These are phyloP conservation scores for Arabidopsis lyrata DNA, from an alignment of 441 rosid genomes.

Conservation along the genomic window DNA sequence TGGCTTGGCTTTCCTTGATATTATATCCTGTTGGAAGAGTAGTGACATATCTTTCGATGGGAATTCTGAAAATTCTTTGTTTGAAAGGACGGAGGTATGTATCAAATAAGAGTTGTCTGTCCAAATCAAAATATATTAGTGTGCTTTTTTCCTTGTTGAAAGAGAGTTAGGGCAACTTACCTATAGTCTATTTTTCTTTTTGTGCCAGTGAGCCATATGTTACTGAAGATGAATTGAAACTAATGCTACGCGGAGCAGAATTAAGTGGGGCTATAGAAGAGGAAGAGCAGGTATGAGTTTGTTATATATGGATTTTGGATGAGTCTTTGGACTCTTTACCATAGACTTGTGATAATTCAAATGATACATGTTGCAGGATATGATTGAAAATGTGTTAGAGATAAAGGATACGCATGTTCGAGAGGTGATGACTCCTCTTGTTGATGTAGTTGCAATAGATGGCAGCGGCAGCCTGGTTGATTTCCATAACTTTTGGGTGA, in stretches of 20 bases:
- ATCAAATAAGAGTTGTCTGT: slow-evolving; percentile 23
- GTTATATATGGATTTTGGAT: too few relatives aligned
- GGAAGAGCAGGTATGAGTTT: slow-evolving; percentile 85
- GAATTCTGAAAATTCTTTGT: slow-evolving; percentile 93
- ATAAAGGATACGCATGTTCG: slow-evolving; percentile 96
- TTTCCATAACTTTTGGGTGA: slow-evolving; percentile 90
- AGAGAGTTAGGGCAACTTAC: slow-evolving; percentile 1
- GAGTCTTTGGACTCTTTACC: background rate
- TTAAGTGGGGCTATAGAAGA: slow-evolving; percentile 99
- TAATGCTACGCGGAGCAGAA: slow-evolving; percentile 91
- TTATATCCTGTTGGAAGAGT: slow-evolving; percentile 96
- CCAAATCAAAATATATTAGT: background rate
- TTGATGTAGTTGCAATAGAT: slow-evolving; percentile 98
- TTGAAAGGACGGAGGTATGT: slow-evolving; percentile 90
- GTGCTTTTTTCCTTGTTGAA: slow-evolving; percentile 25
- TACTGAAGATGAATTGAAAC: slow-evolving; percentile 94
- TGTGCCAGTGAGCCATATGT: slow-evolving; percentile 85
- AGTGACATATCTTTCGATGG: slow-evolving; percentile 92
- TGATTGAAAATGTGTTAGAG: slow-evolving; percentile 99
- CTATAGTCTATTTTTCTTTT: slow-evolving; percentile 5
- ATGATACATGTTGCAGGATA: slow-evolving; percentile 65
- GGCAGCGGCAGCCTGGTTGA: slow-evolving; percentile 80
- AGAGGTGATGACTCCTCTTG: slow-evolving; percentile 99
- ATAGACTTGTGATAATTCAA: slow-evolving; percentile 29
- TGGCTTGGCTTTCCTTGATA: slow-evolving; percentile 96